Base-by-base conservation (phyloP, 495 filamentous ascomycete genomes). In the Xylaria scruposa region DNA sequence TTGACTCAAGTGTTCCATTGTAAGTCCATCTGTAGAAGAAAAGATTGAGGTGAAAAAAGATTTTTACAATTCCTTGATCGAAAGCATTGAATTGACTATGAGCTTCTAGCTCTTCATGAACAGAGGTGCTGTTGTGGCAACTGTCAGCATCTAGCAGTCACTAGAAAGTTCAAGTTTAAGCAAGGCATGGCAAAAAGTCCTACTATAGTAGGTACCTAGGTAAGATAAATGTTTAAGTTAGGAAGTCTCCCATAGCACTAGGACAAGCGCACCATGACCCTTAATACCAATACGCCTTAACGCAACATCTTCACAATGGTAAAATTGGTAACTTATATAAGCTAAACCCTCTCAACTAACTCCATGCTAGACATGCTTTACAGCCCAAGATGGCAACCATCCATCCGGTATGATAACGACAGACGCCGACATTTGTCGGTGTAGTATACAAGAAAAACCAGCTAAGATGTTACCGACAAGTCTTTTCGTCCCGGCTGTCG, bases 321-420 rank as follows among this genome's bases (percentile, higher is more conserved):
- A 63, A 26, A 42, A 42, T 17, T 17, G 29, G 7, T 59, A 9
- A 61, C 36, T 24, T 61, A n/a, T 38, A 10, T 42, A 42, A 38
- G 17, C 36, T 13, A 61, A 63, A 44, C 6, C 6, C n/a, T 44
- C 38, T 26, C 60, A 26, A 63, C 36, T 44, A 63, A 63, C 59
- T 42, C 60, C 60, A 24, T 17, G 36, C 60, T 63, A 42, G 21
- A 42, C 21, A 26, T 44, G n/a, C 44, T 26, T 26, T 12, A 44
- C 21, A 63, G n/a, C 60, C 60, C 38, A 15, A 29, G 60, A 42
- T 26, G 21, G 13, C 13, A 42, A 42, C 38, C 38, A 63, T 44
- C 21, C 21, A 44, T 63, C n/a, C n/a, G 8, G 12, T 44, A 17
- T 17, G 8, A n/a, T 26, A 62, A 38, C 36, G 9, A 63, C 21